Conservation (phyloP, 1,139 yeast species). For the Kodamaea sp. region DNA sequence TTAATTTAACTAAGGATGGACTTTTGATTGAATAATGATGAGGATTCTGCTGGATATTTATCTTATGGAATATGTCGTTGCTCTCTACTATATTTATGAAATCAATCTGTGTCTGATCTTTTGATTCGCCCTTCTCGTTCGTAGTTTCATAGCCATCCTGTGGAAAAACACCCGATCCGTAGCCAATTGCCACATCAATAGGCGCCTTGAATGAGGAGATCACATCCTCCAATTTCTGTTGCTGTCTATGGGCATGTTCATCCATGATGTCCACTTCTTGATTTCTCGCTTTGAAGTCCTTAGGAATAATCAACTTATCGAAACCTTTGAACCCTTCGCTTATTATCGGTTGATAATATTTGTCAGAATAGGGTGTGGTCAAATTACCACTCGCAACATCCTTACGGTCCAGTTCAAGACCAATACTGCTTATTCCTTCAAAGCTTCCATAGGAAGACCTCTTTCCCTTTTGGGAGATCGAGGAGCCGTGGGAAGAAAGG, state of each 20-base stretch:
- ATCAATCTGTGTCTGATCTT: slow-evolving; percentile 66
- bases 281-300: slow-evolving; percentile 36
- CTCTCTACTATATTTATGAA: slow-evolving; percentile 81
- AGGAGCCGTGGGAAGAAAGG: background rate
- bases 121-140: slow-evolving; percentile 16
- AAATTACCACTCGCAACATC: background rate
- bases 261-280: slow-evolving; percentile 54
- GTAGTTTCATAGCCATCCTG: slow-evolving; percentile 57
- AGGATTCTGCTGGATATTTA: slow-evolving; percentile 65
- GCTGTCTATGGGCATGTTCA: slow-evolving; percentile 21
- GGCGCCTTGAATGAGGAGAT: slow-evolving; percentile 67
- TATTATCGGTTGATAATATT: slow-evolving; percentile 29
- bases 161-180: slow-evolving; percentile 91
- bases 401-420: slow-evolving; percentile 1
- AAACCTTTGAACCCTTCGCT: slow-evolving; percentile 31
- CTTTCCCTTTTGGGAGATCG: background rate
- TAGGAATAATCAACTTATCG: slow-evolving; percentile 26
- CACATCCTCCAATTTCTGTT: slow-evolving; percentile 47
- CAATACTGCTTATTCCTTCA: slow-evolving; percentile 8
- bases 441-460: slow-evolving; percentile 4
- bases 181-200: slow-evolving; percentile 78
- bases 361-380: slow-evolving; percentile 29
- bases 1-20: slow-evolving; percentile 55
- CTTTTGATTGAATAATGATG: slow-evolving; percentile 55
- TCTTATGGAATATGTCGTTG: slow-evolving; percentile 71